phyloP scores from a whole-genome alignment of 805 yeast species.

The Yamadazyma olivae region DNA sequence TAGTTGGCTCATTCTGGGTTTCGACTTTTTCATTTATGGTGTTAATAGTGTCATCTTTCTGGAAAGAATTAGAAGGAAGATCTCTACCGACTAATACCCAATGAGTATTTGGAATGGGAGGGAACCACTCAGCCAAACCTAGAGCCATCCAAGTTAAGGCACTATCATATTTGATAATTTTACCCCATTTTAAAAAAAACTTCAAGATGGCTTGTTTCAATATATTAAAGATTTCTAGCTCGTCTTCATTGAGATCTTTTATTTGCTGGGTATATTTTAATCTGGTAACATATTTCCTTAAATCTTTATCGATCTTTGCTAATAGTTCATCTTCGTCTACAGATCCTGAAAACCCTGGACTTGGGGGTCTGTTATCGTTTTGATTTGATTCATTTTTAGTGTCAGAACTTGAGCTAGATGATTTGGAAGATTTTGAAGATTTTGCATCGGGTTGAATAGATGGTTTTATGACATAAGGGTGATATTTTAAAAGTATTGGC shows the following conservation, averaged over 20 bases:
- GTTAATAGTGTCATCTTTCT: no score
- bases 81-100: conserved; percentile 58
- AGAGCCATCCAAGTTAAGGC: conserved; percentile 87
- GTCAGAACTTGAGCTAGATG: background rate
- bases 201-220: conserved; percentile 59
- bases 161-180: conserved; percentile 69
- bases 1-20: conserved; percentile 14
- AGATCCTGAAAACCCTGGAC: background rate
- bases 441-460: conserved; percentile 59
- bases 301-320: conserved; percentile 50
- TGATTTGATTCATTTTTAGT: background rate
- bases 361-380: background rate
- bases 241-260: conserved; percentile 1
- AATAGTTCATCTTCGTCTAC: conserved; percentile 21
- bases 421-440: conserved; percentile 1
- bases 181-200: conserved; percentile 78
- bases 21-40: background rate
- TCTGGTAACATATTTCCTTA: conserved; percentile 57
- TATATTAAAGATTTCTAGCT: conserved; percentile 42
- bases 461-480: conserved; percentile 81
- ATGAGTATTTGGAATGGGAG: conserved; percentile 54
- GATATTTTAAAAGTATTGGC: conserved; percentile 79
- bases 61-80: conserved; percentile 15
- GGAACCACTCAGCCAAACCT: conserved; percentile 86
- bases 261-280: conserved; percentile 25